Evolutionary conservation across 1,284 basidiomycete species (phyloP).

Genomic region (Ustilago nuda): DNA sequence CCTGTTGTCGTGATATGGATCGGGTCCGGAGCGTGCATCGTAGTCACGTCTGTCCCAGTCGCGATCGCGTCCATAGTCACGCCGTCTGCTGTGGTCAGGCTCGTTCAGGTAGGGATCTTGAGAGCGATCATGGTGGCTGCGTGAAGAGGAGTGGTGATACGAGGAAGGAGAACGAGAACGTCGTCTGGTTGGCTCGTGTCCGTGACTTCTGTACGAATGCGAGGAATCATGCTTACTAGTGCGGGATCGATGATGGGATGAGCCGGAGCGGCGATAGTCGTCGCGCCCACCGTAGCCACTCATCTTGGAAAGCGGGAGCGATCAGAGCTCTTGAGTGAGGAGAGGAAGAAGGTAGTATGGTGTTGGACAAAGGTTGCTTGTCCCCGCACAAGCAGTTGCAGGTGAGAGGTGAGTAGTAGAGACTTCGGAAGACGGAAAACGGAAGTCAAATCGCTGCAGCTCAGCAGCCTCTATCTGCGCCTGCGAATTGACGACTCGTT

Average conservation of each 20-base stretch:
- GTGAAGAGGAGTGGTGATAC: constrained; percentile 37
- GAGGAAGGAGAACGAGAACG: constrained; percentile 55
- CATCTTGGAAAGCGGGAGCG: constrained; percentile 8
- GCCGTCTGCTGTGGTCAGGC: constrained; percentile 11
- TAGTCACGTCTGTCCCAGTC: constrained; percentile 31
- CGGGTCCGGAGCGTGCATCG: constrained; percentile 11
- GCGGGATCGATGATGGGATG: constrained; percentile 37
- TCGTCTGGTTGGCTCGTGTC: constrained; percentile 52
- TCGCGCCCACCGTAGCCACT: constrained; percentile 38
- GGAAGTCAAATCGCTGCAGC: not conserved
- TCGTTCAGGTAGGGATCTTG: constrained; percentile 16
- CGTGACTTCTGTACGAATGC: constrained; percentile 38
- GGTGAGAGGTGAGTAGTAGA: too few relatives aligned
- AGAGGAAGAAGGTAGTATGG: not conserved
- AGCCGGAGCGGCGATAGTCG: constrained; percentile 29
- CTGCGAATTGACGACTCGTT: not conserved
- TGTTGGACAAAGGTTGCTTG: too few relatives aligned
- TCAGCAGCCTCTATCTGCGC: too few relatives aligned
- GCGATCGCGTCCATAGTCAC: constrained; percentile 22
- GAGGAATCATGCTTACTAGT: constrained; percentile 56
- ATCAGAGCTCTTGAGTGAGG: not conserved
- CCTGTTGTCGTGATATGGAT: constrained; percentile 4
- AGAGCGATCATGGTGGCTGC: constrained; percentile 31
- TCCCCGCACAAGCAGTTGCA: too few relatives aligned
- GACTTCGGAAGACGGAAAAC: too few relatives aligned